Evolutionary conservation across 1,284 basidiomycete genomes (phyloP).

Genomic region (Ganoderma leucocontextum): DNA sequence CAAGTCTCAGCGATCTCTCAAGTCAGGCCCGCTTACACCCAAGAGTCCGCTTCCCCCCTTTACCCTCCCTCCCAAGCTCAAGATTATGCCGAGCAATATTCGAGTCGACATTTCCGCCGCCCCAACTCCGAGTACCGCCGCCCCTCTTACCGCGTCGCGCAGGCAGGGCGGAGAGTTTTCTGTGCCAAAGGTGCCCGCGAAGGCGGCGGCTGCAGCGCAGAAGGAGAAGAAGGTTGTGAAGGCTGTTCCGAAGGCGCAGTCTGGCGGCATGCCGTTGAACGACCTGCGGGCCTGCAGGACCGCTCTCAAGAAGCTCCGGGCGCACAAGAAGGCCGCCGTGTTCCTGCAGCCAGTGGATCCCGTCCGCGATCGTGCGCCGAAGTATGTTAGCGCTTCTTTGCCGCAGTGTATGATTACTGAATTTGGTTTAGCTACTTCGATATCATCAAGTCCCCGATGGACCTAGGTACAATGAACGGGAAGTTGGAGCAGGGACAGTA

Average conservation of each 20-base stretch:
- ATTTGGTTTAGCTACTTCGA: slow-evolving; percentile 78
- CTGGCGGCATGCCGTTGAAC: slow-evolving; percentile 81
- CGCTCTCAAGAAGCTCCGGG: slow-evolving; percentile 83
- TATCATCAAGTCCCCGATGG: slow-evolving; percentile 94
- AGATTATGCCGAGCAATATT: slow-evolving; percentile 49
- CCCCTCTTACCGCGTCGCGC: slow-evolving; percentile 23
- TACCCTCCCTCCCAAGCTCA: slow-evolving; percentile 62
- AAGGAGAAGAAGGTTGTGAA: slow-evolving; percentile 48
- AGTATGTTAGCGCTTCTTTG: slow-evolving; percentile 55
- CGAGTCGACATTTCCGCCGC: slow-evolving; percentile 35
- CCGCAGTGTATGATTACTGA: slow-evolving; percentile 14
- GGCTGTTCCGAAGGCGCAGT: slow-evolving; percentile 75
- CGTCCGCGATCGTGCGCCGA: slow-evolving; percentile 84
- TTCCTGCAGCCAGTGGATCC: slow-evolving; percentile 94
- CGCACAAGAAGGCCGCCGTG: slow-evolving; percentile 72
- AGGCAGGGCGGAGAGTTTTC: slow-evolving; percentile 27
- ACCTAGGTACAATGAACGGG: slow-evolving; percentile 88
- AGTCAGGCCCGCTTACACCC: slow-evolving; percentile 49
- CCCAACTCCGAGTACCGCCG: slow-evolving; percentile 35
- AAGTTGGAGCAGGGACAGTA: slow-evolving; percentile 93
- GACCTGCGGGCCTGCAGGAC: slow-evolving; percentile 86
- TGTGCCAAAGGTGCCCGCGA: slow-evolving; percentile 44
- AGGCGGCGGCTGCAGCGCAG: slow-evolving; percentile 30
- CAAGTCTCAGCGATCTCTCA: slow-evolving; percentile 53
- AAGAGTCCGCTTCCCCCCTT: slow-evolving; percentile 54